phyloP scores from a whole-genome alignment of 495 filamentous ascomycete genomes.

The Penicillium mononematosum region DNA sequence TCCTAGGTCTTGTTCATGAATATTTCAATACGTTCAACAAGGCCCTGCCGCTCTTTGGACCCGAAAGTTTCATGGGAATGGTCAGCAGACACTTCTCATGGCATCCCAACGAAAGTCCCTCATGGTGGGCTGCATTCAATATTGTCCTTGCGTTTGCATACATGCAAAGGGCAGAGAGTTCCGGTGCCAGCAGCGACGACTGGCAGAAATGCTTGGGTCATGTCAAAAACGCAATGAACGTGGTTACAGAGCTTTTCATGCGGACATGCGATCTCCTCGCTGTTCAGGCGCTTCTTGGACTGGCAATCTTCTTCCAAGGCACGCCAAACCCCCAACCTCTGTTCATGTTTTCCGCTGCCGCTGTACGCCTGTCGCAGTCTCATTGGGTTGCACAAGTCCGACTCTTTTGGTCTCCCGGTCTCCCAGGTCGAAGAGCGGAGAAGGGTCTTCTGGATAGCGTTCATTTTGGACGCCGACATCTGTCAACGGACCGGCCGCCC shows the following conservation, averaged over 20 bases:
- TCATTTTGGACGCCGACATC: slow-evolving; percentile 28
- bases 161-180: slow-evolving; percentile 17
- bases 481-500: slow-evolving; percentile 18
- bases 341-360: slow-evolving; percentile 22
- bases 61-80: slow-evolving; percentile 8
- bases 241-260: slow-evolving; percentile 18
- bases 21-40: slow-evolving; percentile 20
- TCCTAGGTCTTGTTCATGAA: slow-evolving; percentile 13
- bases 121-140: slow-evolving; percentile 24
- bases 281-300: slow-evolving; percentile 22
- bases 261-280: slow-evolving; percentile 19
- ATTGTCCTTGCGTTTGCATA: slow-evolving; percentile 25
- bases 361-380: slow-evolving; percentile 24
- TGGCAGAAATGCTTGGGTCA: slow-evolving; percentile 22
- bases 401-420: slow-evolving; percentile 5
- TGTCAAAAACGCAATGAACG: slow-evolving; percentile 25
- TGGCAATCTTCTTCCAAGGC: slow-evolving; percentile 25
- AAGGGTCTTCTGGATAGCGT: slow-evolving; percentile 27
- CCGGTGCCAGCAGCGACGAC: slow-evolving; percentile 8
- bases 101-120: slow-evolving; percentile 24
- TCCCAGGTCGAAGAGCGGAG: slow-evolving; percentile 21
- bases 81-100: slow-evolving; percentile 21
- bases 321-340: slow-evolving; percentile 25
- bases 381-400: slow-evolving; percentile 24
- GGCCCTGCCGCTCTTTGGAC: slow-evolving; percentile 12